A percentile compares a stretch with the other conserved stretches of the same genome.
Conservation (phyloP, 352 stramenopile species). For the Pythium periplocum region DNA sequence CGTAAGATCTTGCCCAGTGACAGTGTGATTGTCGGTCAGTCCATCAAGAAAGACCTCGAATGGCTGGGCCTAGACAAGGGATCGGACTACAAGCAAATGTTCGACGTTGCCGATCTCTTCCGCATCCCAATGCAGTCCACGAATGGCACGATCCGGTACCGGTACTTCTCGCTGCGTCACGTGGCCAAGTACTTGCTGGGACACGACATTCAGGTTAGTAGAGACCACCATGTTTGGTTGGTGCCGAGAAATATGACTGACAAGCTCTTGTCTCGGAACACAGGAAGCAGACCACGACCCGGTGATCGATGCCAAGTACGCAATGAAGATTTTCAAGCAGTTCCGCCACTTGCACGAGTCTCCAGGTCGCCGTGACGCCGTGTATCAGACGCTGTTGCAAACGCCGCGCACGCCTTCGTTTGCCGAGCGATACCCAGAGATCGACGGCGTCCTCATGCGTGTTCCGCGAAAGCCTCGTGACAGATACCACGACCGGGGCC, state of each 20-base stretch:
- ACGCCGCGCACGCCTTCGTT: constrained; percentile 83
- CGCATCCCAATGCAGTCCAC: constrained; percentile 67
- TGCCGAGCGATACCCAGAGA: constrained; percentile 71
- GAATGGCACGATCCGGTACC: constrained; percentile 73
- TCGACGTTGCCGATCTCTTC: constrained; percentile 84
- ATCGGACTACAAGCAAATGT: constrained; percentile 81
- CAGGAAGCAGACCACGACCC: constrained; percentile 78
- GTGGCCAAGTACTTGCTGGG: constrained; percentile 80
- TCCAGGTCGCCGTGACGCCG: constrained; percentile 62
- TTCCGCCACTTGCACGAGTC: constrained; percentile 80
- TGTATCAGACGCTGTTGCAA: constrained; percentile 78
- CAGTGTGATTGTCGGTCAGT: constrained; percentile 89
- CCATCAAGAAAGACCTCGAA: constrained; percentile 91
- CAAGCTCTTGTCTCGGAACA: not conserved
- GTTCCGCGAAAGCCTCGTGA: constrained; percentile 46
- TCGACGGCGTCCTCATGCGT: constrained; percentile 81
- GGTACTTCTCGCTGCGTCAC: constrained; percentile 82
- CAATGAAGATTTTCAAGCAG: constrained; percentile 88
- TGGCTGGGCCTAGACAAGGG: constrained; percentile 84
- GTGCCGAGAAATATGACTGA: not conserved
- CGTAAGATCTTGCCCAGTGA: constrained; percentile 68
- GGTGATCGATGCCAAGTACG: constrained; percentile 81
- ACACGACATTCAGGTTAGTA: constrained; percentile 61
- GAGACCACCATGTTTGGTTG: too few relatives aligned
- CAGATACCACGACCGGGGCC: constrained; percentile 1